Evolutionary conservation across 2,329 filamentous ascomycete species (phyloP).

Genomic region (Mycocentrospora acerina): DNA sequence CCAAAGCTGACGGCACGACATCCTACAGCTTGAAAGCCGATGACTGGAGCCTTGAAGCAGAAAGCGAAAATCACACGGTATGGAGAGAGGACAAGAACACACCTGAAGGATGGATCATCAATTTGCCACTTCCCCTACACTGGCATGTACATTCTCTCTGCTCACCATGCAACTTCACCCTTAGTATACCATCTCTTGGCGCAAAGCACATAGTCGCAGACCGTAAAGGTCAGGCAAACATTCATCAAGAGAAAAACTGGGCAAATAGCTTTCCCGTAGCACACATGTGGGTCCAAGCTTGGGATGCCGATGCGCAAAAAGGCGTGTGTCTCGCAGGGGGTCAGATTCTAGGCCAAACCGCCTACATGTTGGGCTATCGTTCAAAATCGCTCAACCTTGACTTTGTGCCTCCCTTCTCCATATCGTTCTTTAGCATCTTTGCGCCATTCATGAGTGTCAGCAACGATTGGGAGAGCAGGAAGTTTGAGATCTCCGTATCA

Average conservation of each 20-base stretch:
- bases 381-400: constrained; percentile 40
- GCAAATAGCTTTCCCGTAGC: constrained; percentile 49
- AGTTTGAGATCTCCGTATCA: constrained; percentile 41
- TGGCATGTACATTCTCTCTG: constrained; percentile 54
- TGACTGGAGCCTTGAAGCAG: constrained; percentile 45
- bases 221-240: constrained; percentile 38
- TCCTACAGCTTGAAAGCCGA: constrained; percentile 34
- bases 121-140: constrained; percentile 52
- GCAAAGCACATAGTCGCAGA: constrained; percentile 20
- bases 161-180: constrained; percentile 43
- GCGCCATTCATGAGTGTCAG: constrained; percentile 47
- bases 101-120: constrained; percentile 49
- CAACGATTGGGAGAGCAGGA: constrained; percentile 44
- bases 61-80: constrained; percentile 40
- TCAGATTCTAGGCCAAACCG: constrained; percentile 39
- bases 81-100: constrained; percentile 43
- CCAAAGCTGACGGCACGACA: constrained; percentile 39
- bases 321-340: constrained; percentile 38
- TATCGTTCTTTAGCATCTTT: constrained; percentile 30
- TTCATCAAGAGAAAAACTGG: constrained; percentile 57
- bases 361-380: constrained; percentile 51
- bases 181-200: constrained; percentile 40
- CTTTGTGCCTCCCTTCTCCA: constrained; percentile 49
- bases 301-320: constrained; percentile 15
- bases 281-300: constrained; percentile 43